Base-by-base conservation (phyloP, 176 grass and related monocot genomes). In the Ensete ventricosum region DNA sequence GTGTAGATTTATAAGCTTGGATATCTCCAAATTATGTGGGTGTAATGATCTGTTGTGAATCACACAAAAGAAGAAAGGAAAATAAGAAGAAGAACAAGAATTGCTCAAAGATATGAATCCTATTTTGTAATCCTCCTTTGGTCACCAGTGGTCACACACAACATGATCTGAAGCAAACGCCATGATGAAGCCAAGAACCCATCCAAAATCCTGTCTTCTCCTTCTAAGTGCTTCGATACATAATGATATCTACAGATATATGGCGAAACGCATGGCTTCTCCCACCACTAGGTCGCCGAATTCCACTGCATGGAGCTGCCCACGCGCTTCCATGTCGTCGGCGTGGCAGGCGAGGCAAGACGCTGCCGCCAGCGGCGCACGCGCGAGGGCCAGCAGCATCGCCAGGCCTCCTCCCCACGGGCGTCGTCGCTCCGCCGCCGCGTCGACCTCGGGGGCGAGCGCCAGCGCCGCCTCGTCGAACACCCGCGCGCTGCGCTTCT, bases 221-320 rank as follows among this genome's bases (percentile, higher is more conserved):
- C 34, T 43, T 43, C 34, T 6, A 43, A 9, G 24, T 8, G 9
- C 17, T 43, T 50, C 65, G 66, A 21, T 76, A 67, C 26, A 13
- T 48, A 50, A 26, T 25, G 60, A 55, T n/a, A 23, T 55, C 75
- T 91, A 91, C 55, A 75, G 80, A 73, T 88, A 91, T 74, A 91
- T 91, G 80, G 82, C 77, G 75, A 85, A 91, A 77, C 89, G 80
- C 89, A 91, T 88, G 85, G 85, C 87, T 73, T 88, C 89, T 20
- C 74, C 82, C 62, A 85, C 77, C 85, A 91, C 81, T 74, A 91
- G 80, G 74, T 91, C 80, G 82, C 80, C 85, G 65, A 88, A 53
- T 80, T 88, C 89, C 82, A 80, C 85, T 73, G 85, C 85, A 34
- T 80, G 82, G 27, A 81, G 89, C 2, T 80, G 80, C 77, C 83